These are phyloP conservation scores for Lasiodiplodia citricola DNA, from an alignment of 2,329 filamentous ascomycete genomes.

Conservation along the genomic window DNA sequence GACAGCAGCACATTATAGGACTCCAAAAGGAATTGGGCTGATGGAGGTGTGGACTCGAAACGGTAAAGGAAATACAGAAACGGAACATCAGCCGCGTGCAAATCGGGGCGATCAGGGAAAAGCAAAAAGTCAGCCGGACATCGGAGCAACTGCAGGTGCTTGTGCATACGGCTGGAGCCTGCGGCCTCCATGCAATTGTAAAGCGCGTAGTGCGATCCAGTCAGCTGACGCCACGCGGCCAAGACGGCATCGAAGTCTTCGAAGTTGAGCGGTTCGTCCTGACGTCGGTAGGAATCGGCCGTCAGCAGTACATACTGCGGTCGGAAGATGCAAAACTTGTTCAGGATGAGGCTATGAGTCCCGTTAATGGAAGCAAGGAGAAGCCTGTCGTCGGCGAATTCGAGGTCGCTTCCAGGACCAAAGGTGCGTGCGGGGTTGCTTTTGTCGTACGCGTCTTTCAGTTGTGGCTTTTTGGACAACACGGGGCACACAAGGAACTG, in stretches of 20 bases:
- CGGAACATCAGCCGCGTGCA: constrained; percentile 36
- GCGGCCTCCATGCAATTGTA: constrained; percentile 55
- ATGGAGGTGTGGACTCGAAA: background rate
- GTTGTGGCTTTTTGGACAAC: constrained; percentile 39
- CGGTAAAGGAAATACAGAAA: constrained; percentile 43
- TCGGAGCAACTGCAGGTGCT: constrained; percentile 55
- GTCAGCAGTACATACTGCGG: constrained; percentile 58
- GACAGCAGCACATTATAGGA: background rate
- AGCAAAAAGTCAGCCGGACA: constrained; percentile 32
- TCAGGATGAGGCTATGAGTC: constrained; percentile 54
- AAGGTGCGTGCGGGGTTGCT: constrained; percentile 33
- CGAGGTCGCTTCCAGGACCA: constrained; percentile 48
- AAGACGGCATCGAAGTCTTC: constrained; percentile 50
- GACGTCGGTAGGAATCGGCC: constrained; percentile 52
- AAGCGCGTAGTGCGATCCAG: constrained; percentile 40
- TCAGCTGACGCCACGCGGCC: constrained; percentile 32
- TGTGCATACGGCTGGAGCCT: constrained; percentile 56
- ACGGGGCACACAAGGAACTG: constrained; percentile 41
- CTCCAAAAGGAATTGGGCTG: background rate
- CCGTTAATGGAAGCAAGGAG: constrained; percentile 47
- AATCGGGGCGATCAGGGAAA: constrained; percentile 37
- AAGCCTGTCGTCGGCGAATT: constrained; percentile 50
- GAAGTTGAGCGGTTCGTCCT: constrained; percentile 49
- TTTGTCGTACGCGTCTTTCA: constrained; percentile 32
- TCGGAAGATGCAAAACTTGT: constrained; percentile 56